phyloP scores from a whole-genome alignment of 352 stramenopile genomes.

The Globisporangium heterothallicum region DNA sequence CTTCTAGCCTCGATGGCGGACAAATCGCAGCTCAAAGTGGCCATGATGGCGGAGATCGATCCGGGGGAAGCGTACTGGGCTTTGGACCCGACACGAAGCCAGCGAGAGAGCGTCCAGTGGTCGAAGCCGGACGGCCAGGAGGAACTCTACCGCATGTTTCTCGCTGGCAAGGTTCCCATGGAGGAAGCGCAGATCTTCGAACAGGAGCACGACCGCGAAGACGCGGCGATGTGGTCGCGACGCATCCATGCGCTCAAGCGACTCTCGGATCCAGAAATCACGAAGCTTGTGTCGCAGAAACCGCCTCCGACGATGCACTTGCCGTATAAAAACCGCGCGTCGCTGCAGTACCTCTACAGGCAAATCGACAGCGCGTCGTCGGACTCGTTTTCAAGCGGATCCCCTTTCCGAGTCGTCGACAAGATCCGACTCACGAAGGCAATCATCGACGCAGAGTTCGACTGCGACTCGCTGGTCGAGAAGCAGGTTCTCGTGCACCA shows the following conservation, averaged over 20 bases:
- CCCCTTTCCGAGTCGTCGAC: conserved; percentile 69
- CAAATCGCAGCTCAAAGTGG: conserved; percentile 32
- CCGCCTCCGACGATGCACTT: conserved; percentile 21
- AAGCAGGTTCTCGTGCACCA: conserved; percentile 44
- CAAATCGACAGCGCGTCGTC: conserved; percentile 41
- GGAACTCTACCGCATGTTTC: conserved; percentile 66
- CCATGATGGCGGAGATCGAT: conserved; percentile 45
- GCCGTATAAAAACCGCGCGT: conserved; percentile 39
- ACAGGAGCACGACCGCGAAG: conserved; percentile 35
- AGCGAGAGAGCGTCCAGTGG: conserved; percentile 29
- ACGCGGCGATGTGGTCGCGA: conserved; percentile 57
- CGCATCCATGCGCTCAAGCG: conserved; percentile 49
- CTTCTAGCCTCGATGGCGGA: conserved; percentile 47
- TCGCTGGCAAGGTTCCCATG: conserved; percentile 47
- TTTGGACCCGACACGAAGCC: conserved; percentile 14
- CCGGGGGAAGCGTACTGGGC: conserved; percentile 32
- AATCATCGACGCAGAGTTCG: conserved; percentile 64
- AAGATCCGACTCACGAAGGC: conserved; percentile 74
- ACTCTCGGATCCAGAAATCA: conserved; percentile 24
- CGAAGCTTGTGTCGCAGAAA: conserved; percentile 13
- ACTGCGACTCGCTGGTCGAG: conserved; percentile 60
- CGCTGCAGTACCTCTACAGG: conserved; percentile 63
- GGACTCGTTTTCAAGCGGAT: conserved; percentile 17
- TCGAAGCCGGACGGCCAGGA: conserved; percentile 40
- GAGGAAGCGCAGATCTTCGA: conserved; percentile 65